Evolutionary conservation across 2,329 filamentous ascomycete species (phyloP), one percentile per base, ranked within the genome.

Genomic region (Tolypocladium pustulatum): DNA sequence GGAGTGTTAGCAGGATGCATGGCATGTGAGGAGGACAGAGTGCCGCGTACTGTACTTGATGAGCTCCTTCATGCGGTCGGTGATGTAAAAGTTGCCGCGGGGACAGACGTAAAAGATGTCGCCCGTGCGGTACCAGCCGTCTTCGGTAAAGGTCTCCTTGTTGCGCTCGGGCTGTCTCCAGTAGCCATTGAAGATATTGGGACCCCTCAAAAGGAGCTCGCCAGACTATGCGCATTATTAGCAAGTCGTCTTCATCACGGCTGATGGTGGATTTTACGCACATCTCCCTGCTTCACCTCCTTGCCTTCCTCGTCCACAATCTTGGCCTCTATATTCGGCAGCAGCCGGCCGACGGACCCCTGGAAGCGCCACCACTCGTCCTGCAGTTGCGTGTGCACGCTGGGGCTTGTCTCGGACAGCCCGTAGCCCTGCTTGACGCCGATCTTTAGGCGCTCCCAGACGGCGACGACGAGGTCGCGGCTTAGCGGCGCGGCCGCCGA

Each of bases 381-480:
- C 78, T 89, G 87, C 9, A 80, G 76, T 72, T 91, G 90, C 12
- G 84, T 83, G 65, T 91, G 87, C 0, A 90, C 89, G 0, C 85
- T 88, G 0, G 92, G 91, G 32, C 87, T 87, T 17, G 91, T 95
- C 76, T 97, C 93, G 6, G 86, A 91, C 6, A 97, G 80, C 0
- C 93, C 93, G 68, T 96, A 97, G 22, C 90, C 92, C 74, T 97
- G 93, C 78, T 96, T 97, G 61, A 96, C 85, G 2, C 87, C 87
- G 25, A 95, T 79, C 56, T 85, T 85, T 60, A 94, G 83, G 9
- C 91, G 84, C 25, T 82, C 73, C 77, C 90, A 89, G 3, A 94
- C 83, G 10, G 84, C 81, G 58, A 91, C 84, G 1, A 93, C 88
- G 2, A 97, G 81, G 62, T 96, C 91, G 37, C 79, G 77, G 0